Evolutionary conservation across 768 basidiomycete species (phyloP), one percentile per base, ranked within the genome.

Genomic region (Hygrocybe coccinea): DNA sequence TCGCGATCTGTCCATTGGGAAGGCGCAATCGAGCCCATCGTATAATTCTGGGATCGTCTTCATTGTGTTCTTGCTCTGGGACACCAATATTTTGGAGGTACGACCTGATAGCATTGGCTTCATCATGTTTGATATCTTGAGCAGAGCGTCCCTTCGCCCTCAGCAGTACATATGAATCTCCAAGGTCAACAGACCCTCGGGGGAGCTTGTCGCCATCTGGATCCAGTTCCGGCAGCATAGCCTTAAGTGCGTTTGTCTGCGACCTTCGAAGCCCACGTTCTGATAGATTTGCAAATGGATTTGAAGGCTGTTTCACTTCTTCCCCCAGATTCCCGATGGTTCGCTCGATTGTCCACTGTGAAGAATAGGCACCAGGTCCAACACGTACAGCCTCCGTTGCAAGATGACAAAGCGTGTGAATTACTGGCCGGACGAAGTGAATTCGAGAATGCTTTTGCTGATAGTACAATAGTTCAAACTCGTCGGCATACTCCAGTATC

Each of bases 311-410:
- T 14, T 41, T 36, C 5, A 64, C 34, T 49, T 64, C 57, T 50
- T 58, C 21, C 1, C 56, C 56, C 21, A 65, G 52, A 43, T 62
- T 54, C 17, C 63, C 63, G 25, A 65, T 62, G 1, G 59, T 56
- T 7, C 60, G 48, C 48, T 64, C 63, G 58, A 65, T 55, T 19
- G 54, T 50, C 55, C 63, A 65, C 36, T 64, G 64, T 19, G 64
- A 34, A 12, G 14, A 38, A n/a, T 29, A 47, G 22, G 35, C 41
- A 14, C 35, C 48, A 10, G 61, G 62, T 2, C 64, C 64, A 49
- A 64, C 44, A 14, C 58, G 64, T 25, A 22, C 21, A 25, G 55
- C 41, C 47, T 66, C 64, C 2, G 41, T 35, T 15, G 39, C 51
- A 25, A 56, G 36, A 56, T 66, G 65, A 21, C 35, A 15, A 1